A percentile compares a stretch with the other conserved stretches of the same genome.
These are phyloP conservation scores for Zalaria obscura DNA, from an alignment of 2,329 filamentous ascomycete species.

Conservation along the genomic window DNA sequence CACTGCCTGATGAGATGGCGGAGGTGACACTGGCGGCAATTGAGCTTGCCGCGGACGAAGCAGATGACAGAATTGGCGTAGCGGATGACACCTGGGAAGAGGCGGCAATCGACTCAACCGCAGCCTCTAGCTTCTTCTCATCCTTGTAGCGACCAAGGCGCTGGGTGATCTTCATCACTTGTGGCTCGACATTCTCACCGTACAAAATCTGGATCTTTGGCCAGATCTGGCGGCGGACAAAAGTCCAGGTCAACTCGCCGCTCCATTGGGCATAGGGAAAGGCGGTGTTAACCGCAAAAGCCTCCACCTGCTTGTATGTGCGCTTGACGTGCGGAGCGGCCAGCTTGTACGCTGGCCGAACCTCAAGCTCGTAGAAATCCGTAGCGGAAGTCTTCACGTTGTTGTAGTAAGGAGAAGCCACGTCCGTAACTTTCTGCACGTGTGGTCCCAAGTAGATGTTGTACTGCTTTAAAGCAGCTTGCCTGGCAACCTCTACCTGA, in stretches of 20 bases:
- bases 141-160: constrained; percentile 65
- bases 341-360: constrained; percentile 64
- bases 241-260: constrained; percentile 54
- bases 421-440: constrained; percentile 45
- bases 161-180: constrained; percentile 82
- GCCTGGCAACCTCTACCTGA: constrained; percentile 51
- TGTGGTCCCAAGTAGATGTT: constrained; percentile 58
- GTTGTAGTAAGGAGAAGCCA: constrained; percentile 58
- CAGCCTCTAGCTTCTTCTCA: constrained; percentile 47
- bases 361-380: constrained; percentile 55
- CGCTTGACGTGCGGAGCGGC: constrained; percentile 59
- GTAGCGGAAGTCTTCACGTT: constrained; percentile 47
- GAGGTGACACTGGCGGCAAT: constrained; percentile 11
- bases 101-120: constrained; percentile 35
- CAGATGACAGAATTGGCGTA: constrained; percentile 2
- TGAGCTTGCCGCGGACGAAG: not conserved
- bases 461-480: constrained; percentile 51
- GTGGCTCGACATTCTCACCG: constrained; percentile 85
- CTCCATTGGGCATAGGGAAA: constrained; percentile 59
- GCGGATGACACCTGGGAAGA: constrained; percentile 8
- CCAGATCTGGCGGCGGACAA: constrained; percentile 66
- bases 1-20: constrained; percentile 13
- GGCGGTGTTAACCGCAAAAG: constrained; percentile 53
- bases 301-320: constrained; percentile 51
- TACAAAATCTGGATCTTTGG: constrained; percentile 71